Percentiles rank a stretch among this genome's conserved stretches.
phyloP scores from a whole-genome alignment of 2,329 filamentous ascomycete genomes.

The Arachnomyces sp. region DNA sequence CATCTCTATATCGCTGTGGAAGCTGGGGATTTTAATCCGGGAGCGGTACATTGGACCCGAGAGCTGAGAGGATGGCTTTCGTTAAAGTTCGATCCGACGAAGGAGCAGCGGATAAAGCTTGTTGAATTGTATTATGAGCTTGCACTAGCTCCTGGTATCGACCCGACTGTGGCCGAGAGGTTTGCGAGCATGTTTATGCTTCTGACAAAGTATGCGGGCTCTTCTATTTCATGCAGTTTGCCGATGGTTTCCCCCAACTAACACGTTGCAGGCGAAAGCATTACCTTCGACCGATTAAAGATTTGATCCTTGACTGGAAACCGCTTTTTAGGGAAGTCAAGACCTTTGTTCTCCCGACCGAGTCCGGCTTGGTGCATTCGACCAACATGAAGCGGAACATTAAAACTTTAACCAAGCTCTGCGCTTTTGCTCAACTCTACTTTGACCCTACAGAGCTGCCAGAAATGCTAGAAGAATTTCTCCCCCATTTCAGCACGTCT shows the following conservation, averaged over 20 bases:
- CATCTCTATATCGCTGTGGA: slow-evolving; percentile 88
- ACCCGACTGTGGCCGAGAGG: slow-evolving; percentile 71
- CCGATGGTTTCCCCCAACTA: slow-evolving; percentile 18
- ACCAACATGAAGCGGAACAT: slow-evolving; percentile 59
- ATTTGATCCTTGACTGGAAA: slow-evolving; percentile 87
- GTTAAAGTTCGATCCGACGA: slow-evolving; percentile 93
- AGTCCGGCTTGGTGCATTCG: slow-evolving; percentile 59
- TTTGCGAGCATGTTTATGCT: slow-evolving; percentile 96
- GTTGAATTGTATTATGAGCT: slow-evolving; percentile 93
- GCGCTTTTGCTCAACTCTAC: slow-evolving; percentile 82
- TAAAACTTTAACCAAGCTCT: slow-evolving; percentile 76
- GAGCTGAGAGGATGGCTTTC: slow-evolving; percentile 93
- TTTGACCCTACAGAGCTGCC: slow-evolving; percentile 84
- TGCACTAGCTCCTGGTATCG: slow-evolving; percentile 79
- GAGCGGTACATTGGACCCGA: slow-evolving; percentile 92
- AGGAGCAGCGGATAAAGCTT: slow-evolving; percentile 72
- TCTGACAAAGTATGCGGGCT: slow-evolving; percentile 71
- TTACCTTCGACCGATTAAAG: slow-evolving; percentile 83
- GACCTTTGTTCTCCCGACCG: slow-evolving; percentile 76
- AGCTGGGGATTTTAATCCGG: slow-evolving; percentile 87
- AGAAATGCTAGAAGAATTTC: slow-evolving; percentile 69
- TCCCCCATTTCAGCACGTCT: slow-evolving; percentile 87
- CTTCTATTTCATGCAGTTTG: neutral
- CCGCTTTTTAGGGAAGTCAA: slow-evolving; percentile 91
- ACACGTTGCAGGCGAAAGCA: slow-evolving; percentile 67